Evolutionary conservation across 2,329 filamentous ascomycete species (phyloP), one percentile per base, ranked within the genome.

Genomic region (Chaetomium sp.): DNA sequence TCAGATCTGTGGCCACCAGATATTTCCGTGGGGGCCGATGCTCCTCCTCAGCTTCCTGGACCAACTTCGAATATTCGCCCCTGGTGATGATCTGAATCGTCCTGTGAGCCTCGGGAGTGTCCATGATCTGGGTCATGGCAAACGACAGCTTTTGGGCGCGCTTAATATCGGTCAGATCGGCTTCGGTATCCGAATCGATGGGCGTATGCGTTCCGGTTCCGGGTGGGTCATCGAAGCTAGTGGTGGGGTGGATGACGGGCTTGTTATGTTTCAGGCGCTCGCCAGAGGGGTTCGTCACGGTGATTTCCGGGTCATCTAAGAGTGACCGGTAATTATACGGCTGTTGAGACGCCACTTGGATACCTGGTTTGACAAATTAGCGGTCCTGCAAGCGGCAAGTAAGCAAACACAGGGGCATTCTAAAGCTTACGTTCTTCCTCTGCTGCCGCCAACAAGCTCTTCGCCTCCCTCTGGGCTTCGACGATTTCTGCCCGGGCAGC

Each of bases 1-100:
- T 96, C 3, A 97, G 75, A 70, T 99, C 94, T 0, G 90, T 96
- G 3, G 94, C 92, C n/a, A 96, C 91, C 12, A 99, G 76, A 68
- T 97, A 99, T 65, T 94, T 95, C 52, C 94, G 82, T 58, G 92
- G 81, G 52, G 88, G 83, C 49, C 88, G 84, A 49, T 89, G 79
- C 52, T 90, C 89, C 10, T 89, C 87, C 55, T 91, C 85, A 0
- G 88, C 88, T 65, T 91, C 85, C 61, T 86, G 80, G 44, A 88
- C 85, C 62, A 95, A 86, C 63, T 84, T 81, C 49, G 75, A 74
- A 68, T 89, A 96, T 62, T 97, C 89, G 41, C 94, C 94, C 11
- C 94, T 86, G 61, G 96, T 86, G 58, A 97, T 88, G 59, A 95
- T 94, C 19, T 91, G 87, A 33, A 97, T 87, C 8, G 89, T 88